Percentiles rank a stretch among this genome's conserved stretches.
phyloP scores from a whole-genome alignment of 768 basidiomycete species.

The Lepiota venenata region DNA sequence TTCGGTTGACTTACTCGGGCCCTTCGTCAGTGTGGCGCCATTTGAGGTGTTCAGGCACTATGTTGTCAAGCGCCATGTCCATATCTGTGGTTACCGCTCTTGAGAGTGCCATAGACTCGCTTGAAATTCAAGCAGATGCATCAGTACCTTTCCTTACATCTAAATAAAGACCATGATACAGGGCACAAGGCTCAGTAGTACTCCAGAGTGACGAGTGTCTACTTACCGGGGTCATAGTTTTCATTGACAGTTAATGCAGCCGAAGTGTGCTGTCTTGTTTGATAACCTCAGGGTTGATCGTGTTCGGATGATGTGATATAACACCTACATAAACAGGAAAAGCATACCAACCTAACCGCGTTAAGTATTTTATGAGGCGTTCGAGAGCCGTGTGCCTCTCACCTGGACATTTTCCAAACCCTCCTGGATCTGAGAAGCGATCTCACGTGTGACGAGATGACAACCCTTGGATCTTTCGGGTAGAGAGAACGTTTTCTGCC shows the following conservation, averaged over 20 bases:
- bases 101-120: background rate
- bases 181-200: conserved; percentile 27
- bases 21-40: conserved; percentile 94
- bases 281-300: background rate
- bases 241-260: conserved; percentile 85
- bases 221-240: conserved; percentile 76
- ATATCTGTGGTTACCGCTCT: conserved; percentile 54
- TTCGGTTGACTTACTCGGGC: conserved; percentile 62
- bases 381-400: conserved; percentile 11
- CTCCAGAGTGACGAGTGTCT: background rate
- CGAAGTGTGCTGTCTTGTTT: conserved; percentile 58
- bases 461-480: conserved; percentile 57
- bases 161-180: background rate
- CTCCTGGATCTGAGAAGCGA: conserved; percentile 60
- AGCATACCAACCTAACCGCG: conserved; percentile 74
- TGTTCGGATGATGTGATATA: background rate
- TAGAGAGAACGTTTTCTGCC: conserved; percentile 84
- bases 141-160: conserved; percentile 32
- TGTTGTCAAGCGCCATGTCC: conserved; percentile 89
- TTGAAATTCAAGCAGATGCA: background rate
- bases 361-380: background rate
- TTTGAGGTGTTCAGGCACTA: conserved; percentile 79
- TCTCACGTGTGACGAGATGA: conserved; percentile 80
- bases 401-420: conserved; percentile 70
- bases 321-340: conserved; percentile 79